Evolutionary conservation across 2,329 filamentous ascomycete genomes (phyloP).

Genomic region (Acarospora socialis): DNA sequence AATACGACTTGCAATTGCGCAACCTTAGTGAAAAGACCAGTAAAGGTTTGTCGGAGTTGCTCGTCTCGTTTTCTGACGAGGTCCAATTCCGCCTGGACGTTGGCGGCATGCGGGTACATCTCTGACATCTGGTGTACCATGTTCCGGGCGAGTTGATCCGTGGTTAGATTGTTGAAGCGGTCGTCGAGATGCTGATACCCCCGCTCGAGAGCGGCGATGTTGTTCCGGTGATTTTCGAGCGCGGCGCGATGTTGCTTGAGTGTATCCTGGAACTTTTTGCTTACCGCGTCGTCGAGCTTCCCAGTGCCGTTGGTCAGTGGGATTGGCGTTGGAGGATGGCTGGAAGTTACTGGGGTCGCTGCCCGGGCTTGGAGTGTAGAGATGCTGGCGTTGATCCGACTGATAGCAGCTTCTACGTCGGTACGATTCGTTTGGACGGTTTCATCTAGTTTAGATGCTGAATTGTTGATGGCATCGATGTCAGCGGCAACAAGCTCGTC

Average conservation of each 20-base stretch:
- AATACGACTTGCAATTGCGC: background rate
- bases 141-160: background rate
- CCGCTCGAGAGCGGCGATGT: background rate
- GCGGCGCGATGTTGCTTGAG: background rate
- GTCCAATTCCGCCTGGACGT: background rate
- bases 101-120: background rate
- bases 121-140: constrained; percentile 1
- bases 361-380: background rate
- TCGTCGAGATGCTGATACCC: background rate
- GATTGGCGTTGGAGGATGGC: background rate
- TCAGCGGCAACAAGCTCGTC: background rate
- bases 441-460: background rate
- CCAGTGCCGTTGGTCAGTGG: background rate
- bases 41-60: background rate
- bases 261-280: background rate
- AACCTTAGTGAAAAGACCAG: background rate
- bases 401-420: background rate
- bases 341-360: background rate
- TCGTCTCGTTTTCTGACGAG: background rate
- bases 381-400: background rate
- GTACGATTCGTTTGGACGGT: background rate
- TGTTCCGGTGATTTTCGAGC: background rate
- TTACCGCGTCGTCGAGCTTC: background rate
- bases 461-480: background rate
- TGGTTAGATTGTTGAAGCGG: background rate